Percentiles rank a stretch among this genome's conserved stretches.
Evolutionary conservation across 2,329 filamentous ascomycete genomes (phyloP).

Genomic region (Elsinoe perseae): DNA sequence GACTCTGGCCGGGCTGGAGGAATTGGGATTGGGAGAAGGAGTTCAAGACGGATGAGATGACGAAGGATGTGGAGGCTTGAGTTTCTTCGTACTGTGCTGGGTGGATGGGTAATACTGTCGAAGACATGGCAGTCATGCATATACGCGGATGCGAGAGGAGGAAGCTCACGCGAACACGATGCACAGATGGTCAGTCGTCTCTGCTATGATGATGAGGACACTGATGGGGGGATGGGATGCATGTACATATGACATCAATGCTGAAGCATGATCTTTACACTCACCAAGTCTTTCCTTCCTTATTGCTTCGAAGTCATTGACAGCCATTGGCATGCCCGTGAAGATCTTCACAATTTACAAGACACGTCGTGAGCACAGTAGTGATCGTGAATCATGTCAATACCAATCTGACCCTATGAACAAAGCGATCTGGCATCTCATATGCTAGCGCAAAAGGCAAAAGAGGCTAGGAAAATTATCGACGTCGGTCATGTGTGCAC

Average conservation of each 20-base stretch:
- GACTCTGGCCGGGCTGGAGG: constrained; percentile 8
- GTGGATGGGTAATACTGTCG: not conserved
- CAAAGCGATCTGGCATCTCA: constrained; percentile 12
- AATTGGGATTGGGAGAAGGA: constrained; percentile 15
- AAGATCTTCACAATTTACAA: not conserved
- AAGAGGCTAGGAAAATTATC: not conserved
- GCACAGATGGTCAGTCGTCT: constrained; percentile 1
- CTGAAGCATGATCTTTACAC: not conserved
- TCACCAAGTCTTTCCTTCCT: not conserved
- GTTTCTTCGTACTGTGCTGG: not conserved
- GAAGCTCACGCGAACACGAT: not conserved
- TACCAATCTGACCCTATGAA: constrained; percentile 8
- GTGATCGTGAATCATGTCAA: not conserved
- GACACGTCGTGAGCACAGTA: not conserved
- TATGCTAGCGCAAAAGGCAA: not conserved
- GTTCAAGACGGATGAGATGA: not conserved
- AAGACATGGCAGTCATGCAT: not conserved
- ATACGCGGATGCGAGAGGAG: too few species aligned
- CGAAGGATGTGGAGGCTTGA: constrained; percentile 14
- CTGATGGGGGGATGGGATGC: not conserved
- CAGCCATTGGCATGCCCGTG: too few species aligned
- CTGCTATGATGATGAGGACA: not conserved
- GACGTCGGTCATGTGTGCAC: not conserved
- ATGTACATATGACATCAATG: not conserved
- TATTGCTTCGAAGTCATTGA: too few species aligned